phyloP scores from a whole-genome alignment of 2,329 filamentous ascomycete species.

The Ophiocordyceps polyrhachis-furcata region DNA sequence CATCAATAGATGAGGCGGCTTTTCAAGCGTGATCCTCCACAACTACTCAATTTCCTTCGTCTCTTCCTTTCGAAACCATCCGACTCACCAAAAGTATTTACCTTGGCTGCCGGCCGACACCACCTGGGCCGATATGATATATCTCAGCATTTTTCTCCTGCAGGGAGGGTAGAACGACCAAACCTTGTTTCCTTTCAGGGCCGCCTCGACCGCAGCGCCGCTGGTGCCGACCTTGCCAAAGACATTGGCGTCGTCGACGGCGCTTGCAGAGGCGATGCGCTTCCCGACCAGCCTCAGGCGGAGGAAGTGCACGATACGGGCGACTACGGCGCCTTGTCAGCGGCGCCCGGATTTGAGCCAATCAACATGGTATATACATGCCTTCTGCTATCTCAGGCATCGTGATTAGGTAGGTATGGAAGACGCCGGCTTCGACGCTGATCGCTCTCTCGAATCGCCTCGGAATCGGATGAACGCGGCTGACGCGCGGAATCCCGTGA shows the following conservation, averaged over 20 bases:
- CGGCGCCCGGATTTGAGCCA: background rate
- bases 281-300: conserved; percentile 70
- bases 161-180: background rate
- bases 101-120: conserved; percentile 63
- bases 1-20: conserved; percentile 71
- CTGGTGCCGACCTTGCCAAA: conserved; percentile 83
- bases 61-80: background rate
- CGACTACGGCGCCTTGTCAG: conserved; percentile 29
- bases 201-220: conserved; percentile 52
- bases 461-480: conserved; percentile 4
- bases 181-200: conserved; percentile 54
- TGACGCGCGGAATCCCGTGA: conserved; percentile 14
- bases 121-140: conserved; percentile 18
- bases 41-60: background rate
- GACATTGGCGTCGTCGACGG: conserved; percentile 64
- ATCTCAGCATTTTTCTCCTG: background rate
- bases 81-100: conserved; percentile 75
- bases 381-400: conserved; percentile 50
- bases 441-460: background rate
- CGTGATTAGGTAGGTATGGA: background rate
- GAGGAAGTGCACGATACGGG: conserved; percentile 72
- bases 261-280: conserved; percentile 49
- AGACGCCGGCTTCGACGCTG: background rate
- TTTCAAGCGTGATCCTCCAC: conserved; percentile 37
- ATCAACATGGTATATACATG: conserved; percentile 7